These are phyloP conservation scores for Kodamaea sagamina DNA, from an alignment of 805 yeast species.

Conservation along the genomic window DNA sequence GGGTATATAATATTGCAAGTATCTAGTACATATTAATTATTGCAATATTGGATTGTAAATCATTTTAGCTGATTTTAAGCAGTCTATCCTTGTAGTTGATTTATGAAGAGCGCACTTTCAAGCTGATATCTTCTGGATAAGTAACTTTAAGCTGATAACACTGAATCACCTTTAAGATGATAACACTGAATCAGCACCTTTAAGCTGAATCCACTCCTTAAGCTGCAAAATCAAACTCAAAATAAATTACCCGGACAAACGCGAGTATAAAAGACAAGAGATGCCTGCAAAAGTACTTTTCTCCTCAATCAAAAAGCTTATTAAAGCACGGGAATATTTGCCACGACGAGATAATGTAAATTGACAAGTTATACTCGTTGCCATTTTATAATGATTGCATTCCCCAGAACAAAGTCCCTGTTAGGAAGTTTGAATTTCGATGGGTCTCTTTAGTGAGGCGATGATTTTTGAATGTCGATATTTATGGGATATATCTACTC, in stretches of 20 bases:
- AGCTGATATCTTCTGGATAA: too few relatives aligned
- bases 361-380: slow-evolving; percentile 65
- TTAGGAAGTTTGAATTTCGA: slow-evolving; percentile 63
- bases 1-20: slow-evolving; percentile 1
- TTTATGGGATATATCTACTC: slow-evolving; percentile 32
- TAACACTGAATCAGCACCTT: too few relatives aligned
- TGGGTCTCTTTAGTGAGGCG: slow-evolving; percentile 52
- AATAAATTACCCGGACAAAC: slow-evolving; percentile 11
- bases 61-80: too few relatives aligned
- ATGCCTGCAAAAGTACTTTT: slow-evolving; percentile 19
- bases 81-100: too few relatives aligned
- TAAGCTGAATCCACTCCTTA: too few relatives aligned
- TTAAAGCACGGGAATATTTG: slow-evolving; percentile 56
- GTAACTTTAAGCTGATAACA: too few relatives aligned
- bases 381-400: slow-evolving; percentile 49
- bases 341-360: slow-evolving; percentile 67
- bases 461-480: slow-evolving; percentile 63
- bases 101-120: too few relatives aligned
- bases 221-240: too few relatives aligned
- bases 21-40: too few relatives aligned
- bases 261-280: slow-evolving; percentile 12
- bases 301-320: slow-evolving; percentile 58
- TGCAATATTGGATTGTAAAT: too few relatives aligned
- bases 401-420: slow-evolving; percentile 58
- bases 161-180: too few relatives aligned